These are phyloP conservation scores for Populus tremula DNA, from an alignment of 345 rosid genomes.

Conservation along the genomic window DNA sequence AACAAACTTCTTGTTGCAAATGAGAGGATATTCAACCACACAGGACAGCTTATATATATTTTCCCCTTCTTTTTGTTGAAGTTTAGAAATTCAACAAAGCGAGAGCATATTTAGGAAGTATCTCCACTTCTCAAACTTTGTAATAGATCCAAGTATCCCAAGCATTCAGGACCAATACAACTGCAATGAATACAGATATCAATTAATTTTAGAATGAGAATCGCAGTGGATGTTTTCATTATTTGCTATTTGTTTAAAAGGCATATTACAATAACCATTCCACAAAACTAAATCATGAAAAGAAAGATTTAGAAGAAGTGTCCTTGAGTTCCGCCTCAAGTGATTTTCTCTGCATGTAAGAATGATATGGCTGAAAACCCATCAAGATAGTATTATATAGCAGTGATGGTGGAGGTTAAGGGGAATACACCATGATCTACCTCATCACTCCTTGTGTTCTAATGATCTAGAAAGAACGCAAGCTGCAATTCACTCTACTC, in stretches of 20 bases:
- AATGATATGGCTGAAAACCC: background rate
- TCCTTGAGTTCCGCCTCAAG: background rate
- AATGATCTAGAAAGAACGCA: too few species aligned
- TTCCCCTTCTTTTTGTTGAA: background rate
- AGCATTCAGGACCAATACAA: constrained; percentile 61
- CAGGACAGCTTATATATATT: background rate
- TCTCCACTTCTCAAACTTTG: constrained; percentile 55
- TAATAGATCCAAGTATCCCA: constrained; percentile 68
- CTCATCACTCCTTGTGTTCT: too few species aligned
- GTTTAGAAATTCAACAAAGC: background rate
- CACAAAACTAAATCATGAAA: background rate
- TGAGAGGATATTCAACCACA: background rate
- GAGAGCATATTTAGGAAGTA: constrained; percentile 31
- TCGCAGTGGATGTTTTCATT: background rate
- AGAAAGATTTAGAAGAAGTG: background rate
- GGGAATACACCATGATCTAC: too few species aligned
- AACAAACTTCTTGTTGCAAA: too few species aligned
- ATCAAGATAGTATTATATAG: too few species aligned
- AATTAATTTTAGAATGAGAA: background rate
- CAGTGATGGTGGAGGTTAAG: too few species aligned
- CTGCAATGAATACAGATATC: constrained; percentile 35
- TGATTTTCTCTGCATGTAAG: background rate
- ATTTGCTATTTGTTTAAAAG: background rate
- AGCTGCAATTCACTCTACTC: too few species aligned
- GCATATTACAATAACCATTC: background rate